Evolutionary conservation across 257 asterid genomes (phyloP).

Genomic region (Solanum ossicruentum): DNA sequence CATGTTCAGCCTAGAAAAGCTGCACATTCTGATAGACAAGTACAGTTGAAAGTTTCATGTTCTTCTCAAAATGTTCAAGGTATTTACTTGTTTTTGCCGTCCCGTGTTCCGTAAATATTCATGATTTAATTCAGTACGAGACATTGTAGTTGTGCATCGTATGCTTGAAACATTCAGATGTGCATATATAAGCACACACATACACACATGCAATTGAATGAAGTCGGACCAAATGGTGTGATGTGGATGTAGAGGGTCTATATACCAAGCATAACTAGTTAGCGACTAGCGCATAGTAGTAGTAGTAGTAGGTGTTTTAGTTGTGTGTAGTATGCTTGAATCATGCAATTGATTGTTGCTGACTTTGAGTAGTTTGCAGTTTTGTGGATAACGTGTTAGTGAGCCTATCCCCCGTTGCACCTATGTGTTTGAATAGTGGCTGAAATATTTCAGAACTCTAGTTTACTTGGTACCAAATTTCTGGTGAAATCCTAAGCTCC

Average conservation of each 20-base stretch:
- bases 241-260: not conserved
- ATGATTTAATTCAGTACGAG: not conserved
- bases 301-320: not conserved
- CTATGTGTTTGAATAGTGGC: not conserved
- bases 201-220: not conserved
- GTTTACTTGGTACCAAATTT: not conserved
- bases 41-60: slow-evolving; percentile 37
- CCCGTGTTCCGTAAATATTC: not conserved
- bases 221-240: not conserved
- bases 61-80: slow-evolving; percentile 59
- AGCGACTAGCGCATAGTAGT: not conserved
- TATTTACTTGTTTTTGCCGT: slow-evolving; percentile 1
- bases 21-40: slow-evolving; percentile 5
- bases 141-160: not conserved
- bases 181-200: not conserved
- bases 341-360: not conserved
- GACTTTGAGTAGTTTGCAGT: not conserved
- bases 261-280: not conserved
- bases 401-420: not conserved
- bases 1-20: slow-evolving; percentile 14
- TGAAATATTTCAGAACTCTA: not conserved
- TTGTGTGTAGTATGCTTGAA: not conserved
- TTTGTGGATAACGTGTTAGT: not conserved
- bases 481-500: not conserved
- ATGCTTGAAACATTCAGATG: not conserved